Evolutionary conservation across 345 rosid species (phyloP), one percentile per base, ranked within the genome.

Genomic region (Aurinia saxatilis): DNA sequence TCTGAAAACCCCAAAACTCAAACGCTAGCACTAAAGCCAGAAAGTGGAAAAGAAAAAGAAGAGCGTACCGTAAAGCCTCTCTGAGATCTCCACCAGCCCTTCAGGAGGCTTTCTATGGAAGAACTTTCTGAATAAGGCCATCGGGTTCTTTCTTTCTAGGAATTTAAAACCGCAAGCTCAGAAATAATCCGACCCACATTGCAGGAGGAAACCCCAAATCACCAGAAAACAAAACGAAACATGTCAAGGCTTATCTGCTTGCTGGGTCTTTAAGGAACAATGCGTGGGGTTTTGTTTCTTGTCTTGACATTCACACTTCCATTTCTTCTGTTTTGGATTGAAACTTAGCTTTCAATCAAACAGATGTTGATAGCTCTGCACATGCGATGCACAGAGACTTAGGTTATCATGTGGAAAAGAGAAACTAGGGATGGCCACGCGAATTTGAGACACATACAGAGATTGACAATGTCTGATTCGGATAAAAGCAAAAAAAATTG

Each of bases 331-430:
- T 65, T 57, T 42, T 11, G 65, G 60, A 46, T 57, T 56, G 57
- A 80, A 53, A 79, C 84, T 81, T 84, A 73, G 91, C 87, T 82
- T 82, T 84, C 95, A 87, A 87, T 84, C 88, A 79, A 85, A 71
- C 73, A 63, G 63, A 72, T 48, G 65, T 40, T 64, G 77, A 73
- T 53, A 62, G 76, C 65, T 47, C 51, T 63, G 70, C 64, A 71
- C 74, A 52, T 65, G 74, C 57, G 61, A 42, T 49, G 18, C 51
- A 40, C 14, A 19, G 23, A 67, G 36, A 73, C 25, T 54, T 60
- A 38, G 50, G 68, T 45, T 53, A 37, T 55, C 14, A 13, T 46
- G 46, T 54, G 19, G 10, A 29, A 35, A 5, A 67, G 48, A 44
- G 33, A 37, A 70, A 34, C 44, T 64, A 57, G 67, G 75, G 54